These are phyloP conservation scores for Citrus sinensis DNA, from an alignment of 345 rosid species.

Conservation along the genomic window DNA sequence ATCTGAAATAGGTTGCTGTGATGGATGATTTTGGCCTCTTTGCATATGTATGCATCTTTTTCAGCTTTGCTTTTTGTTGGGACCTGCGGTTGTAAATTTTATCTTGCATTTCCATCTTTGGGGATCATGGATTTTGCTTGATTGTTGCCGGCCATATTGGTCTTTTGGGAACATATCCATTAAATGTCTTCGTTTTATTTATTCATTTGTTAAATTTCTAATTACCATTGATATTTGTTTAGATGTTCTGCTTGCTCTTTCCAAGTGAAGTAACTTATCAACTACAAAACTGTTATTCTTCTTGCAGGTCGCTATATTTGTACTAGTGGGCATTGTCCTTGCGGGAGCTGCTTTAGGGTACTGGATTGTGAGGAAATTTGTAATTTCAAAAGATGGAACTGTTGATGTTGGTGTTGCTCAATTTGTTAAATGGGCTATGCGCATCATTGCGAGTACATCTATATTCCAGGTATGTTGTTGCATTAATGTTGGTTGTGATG, in stretches of 20 bases:
- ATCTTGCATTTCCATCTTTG: background rate
- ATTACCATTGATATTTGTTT: background rate
- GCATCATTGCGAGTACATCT: constrained; percentile 60
- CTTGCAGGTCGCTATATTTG: constrained; percentile 60
- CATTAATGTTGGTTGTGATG: background rate
- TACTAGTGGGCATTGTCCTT: constrained; percentile 62
- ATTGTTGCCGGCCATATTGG: too few species aligned
- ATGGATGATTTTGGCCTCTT: background rate
- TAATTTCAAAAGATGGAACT: constrained; percentile 69
- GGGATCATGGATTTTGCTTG: background rate
- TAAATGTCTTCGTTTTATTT: background rate
- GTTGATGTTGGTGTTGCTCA: constrained; percentile 81
- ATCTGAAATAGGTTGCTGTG: background rate
- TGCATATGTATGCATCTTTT: background rate
- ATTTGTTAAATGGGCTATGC: constrained; percentile 94
- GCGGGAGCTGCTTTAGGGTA: constrained; percentile 93
- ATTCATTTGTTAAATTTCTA: background rate
- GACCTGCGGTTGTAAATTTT: background rate
- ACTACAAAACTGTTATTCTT: constrained; percentile 3
- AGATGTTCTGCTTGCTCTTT: background rate
- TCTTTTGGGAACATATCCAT: background rate
- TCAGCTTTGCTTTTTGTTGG: background rate
- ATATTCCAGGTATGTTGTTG: constrained; percentile 61
- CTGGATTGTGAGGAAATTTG: constrained; percentile 89
- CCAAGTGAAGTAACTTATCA: background rate